Base-by-base conservation (phyloP, 1,139 yeast genomes). In the Blastobotrys petasosporus region DNA sequence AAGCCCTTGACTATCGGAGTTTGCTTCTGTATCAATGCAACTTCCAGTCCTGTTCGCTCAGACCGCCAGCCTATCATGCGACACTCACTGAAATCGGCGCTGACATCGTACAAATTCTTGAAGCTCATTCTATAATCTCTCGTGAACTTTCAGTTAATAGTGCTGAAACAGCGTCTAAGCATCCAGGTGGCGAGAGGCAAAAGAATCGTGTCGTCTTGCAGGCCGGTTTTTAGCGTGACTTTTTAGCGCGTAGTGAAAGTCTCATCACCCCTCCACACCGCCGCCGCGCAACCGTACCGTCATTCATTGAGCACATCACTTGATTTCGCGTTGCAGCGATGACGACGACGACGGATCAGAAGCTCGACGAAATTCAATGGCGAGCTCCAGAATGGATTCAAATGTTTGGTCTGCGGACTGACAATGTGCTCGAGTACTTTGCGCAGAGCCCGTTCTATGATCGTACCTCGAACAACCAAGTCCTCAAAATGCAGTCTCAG, bases 371-470 rank as follows among this genome's bases (percentile, higher is more conserved):
- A 61, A 75, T 92, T 43, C 97, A 90, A 64, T 92, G 98, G 98
- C 80, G 90, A 54, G 84, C 94, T 5, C 98, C 98, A 0, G 98
- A 92, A 64, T 92, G 96, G 90, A 87, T 92, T 54, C 95, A 87
- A 62, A 79, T 82, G 49, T 79, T 82, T 61, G 96, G 69, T 3
- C 75, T 92, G 23, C 76, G 88, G 44, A 84, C 95, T 0, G 94
- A 83, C 46, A 92, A 90, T 60, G 96, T 92, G 1, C 73, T 92
- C 15, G 98, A 92, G 53, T 92, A 92, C 66, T 88, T 94, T 62
- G 73, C 96, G 3, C 85, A 86, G 55, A 85, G 95, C 3, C 98
- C 99, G 2, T 94, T 92, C 66, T 92, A 85, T 63, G 97, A 92
- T 63, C 77, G 97, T 55, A 80, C 95, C 1, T 85, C 97, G 42